phyloP scores from a whole-genome alignment of 140 eudicot species.

The Anethum foeniculum region DNA sequence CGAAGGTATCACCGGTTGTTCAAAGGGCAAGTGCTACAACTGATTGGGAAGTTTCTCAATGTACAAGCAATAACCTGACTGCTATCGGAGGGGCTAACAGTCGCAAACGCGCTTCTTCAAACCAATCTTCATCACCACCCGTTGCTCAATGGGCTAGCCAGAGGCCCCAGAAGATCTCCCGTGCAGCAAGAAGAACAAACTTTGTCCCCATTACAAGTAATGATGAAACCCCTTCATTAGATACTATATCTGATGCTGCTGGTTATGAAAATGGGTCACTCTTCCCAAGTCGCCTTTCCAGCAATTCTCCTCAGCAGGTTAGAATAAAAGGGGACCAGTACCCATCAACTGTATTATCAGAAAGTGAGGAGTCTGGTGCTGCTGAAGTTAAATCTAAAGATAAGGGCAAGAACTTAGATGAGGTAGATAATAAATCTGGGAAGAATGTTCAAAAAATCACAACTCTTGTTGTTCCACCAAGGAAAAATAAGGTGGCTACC shows the following conservation, averaged over 20 bases:
- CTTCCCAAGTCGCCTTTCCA: constrained; percentile 37
- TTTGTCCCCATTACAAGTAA: constrained; percentile 50
- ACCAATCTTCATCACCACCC: constrained; percentile 74
- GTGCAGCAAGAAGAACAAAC: constrained; percentile 73
- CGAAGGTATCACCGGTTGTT: constrained; percentile 43
- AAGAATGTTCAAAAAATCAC: constrained; percentile 55
- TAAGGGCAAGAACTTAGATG: constrained; percentile 52
- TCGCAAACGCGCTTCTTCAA: constrained; percentile 56
- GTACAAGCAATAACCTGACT: constrained; percentile 49
- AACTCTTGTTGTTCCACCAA: constrained; percentile 38
- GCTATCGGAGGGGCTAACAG: constrained; percentile 35
- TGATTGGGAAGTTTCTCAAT: constrained; percentile 63
- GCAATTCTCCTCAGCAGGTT: constrained; percentile 53
- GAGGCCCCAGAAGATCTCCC: constrained; percentile 77
- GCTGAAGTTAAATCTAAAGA: constrained; percentile 60
- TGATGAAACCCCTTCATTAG: constrained; percentile 39
- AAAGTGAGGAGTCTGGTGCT: constrained; percentile 79
- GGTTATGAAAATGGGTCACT: constrained; percentile 45
- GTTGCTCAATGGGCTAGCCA: constrained; percentile 79
- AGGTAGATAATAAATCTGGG: constrained; percentile 48
- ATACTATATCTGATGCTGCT: constrained; percentile 38
- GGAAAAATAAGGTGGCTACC: constrained; percentile 50
- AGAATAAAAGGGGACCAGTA: constrained; percentile 48
- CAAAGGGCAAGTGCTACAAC: constrained; percentile 44
- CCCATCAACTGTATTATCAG: constrained; percentile 51